Evolutionary conservation across 2,329 filamentous ascomycete genomes (phyloP).

Genomic region (Blumeriella jaapii): DNA sequence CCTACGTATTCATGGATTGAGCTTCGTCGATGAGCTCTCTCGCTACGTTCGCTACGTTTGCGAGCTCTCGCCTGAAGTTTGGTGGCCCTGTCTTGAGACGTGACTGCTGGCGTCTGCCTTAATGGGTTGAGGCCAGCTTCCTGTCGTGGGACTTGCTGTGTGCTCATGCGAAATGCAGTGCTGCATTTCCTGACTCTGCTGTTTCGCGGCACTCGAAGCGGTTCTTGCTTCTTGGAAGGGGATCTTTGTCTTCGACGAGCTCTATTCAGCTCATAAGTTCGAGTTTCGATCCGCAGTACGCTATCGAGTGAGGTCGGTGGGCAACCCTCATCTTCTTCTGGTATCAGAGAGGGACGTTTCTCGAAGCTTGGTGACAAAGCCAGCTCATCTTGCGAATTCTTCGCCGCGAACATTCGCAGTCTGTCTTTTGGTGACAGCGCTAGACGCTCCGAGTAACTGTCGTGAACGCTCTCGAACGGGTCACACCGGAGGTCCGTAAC

Average conservation of each 20-base stretch:
- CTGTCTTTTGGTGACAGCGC: constrained; percentile 2
- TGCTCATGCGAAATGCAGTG: too few species aligned
- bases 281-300: too few species aligned
- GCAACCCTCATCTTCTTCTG: too few species aligned
- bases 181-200: not conserved
- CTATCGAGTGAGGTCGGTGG: too few species aligned
- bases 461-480: not conserved
- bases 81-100: not conserved
- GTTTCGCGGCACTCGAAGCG: not conserved
- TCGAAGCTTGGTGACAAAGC: not conserved
- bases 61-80: not conserved
- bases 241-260: not conserved
- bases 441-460: constrained; percentile 5
- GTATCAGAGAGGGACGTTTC: too few species aligned
- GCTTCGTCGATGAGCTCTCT: not conserved
- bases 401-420: not conserved
- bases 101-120: too few species aligned
- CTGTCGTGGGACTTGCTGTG: too few species aligned
- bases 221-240: not conserved
- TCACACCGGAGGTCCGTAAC: not conserved
- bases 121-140: not conserved
- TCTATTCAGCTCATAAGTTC: too few species aligned
- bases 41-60: not conserved
- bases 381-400: not conserved
- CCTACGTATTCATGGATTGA: too few species aligned